Base-by-base conservation (phyloP, 2,329 filamentous ascomycete genomes). In the Colletotrichum sp. region DNA sequence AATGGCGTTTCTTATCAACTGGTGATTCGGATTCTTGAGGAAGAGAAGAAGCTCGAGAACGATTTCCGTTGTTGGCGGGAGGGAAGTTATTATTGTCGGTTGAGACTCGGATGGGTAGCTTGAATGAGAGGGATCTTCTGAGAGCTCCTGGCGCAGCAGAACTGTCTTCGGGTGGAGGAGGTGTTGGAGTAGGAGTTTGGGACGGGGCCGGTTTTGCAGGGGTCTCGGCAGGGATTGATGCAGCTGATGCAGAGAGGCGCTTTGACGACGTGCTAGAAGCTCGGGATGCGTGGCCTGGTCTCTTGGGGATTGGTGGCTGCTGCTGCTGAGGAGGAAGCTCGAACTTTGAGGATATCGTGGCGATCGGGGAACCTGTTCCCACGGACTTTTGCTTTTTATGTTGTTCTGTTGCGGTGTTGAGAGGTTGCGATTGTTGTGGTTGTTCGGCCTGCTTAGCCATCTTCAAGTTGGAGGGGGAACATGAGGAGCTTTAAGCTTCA, bases 91-190 rank as follows among this genome's bases (percentile, higher is more conserved):
- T 70, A 34, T 70, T 66, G 24, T 71, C 73, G 9, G 73, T 75
- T 24, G 69, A 66, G 21, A 75, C 69, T 43, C 73, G 56, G 26
- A 75, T 67, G 26, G 73, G 73, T 26, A 75, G 38, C 26, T 75
- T 75, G 73, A 75, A 72, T 16, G 73, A 75, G n/a, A 75, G 69
- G 16, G 73, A 75, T 72, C 69, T 66, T 75, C 73, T 72, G 56
- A 64, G 56, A 48, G 55, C 64, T 75, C 69, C 69, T 64, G 73
- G 62, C 21, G 26, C 73, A 67, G 24, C 52, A 67, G 68, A 75
- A 48, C 24, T 56, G 62, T 75, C 69, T 18, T 72, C 69, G 15
- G 26, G 26, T 48, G 36, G 56, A 8, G 67, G 36, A 70, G 56
- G 56, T 18, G 67, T 48, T 34, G 55, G 56, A n/a, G 13, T 52